Evolutionary conservation across 208 protist genomes (phyloP).

Genomic region (Trichomonas tenax): DNA sequence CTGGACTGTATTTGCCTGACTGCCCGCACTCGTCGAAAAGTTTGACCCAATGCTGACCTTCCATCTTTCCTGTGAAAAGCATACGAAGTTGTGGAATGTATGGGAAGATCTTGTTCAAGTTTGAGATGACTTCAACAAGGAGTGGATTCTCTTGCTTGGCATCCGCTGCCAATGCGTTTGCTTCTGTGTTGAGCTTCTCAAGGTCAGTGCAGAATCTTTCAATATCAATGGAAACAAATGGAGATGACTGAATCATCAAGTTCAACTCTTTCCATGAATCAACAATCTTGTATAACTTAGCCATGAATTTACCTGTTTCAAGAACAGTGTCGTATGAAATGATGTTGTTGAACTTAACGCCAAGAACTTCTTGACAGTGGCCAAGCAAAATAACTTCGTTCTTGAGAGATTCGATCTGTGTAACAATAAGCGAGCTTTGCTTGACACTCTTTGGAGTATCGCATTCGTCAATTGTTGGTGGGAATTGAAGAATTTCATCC

Average conservation of each 20-base stretch:
- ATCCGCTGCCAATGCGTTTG: background rate
- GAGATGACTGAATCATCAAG: background rate
- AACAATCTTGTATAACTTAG: background rate
- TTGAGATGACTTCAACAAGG: background rate
- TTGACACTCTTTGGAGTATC: background rate
- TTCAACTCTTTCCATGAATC: background rate
- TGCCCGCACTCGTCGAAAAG: background rate
- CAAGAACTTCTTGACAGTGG: background rate
- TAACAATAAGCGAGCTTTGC: background rate
- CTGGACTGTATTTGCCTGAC: background rate
- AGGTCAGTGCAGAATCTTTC: background rate
- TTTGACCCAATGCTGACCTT: background rate
- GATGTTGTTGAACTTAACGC: background rate
- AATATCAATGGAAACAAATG: background rate
- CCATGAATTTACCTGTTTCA: background rate
- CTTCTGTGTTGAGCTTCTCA: background rate
- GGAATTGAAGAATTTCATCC: background rate
- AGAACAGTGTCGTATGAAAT: background rate
- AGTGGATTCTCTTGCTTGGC: background rate
- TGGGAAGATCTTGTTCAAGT: background rate
- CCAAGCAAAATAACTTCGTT: background rate
- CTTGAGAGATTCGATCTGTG: background rate
- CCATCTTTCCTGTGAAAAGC: background rate
- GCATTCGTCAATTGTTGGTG: background rate
- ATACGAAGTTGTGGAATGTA: background rate